Evolutionary conservation across 2,329 filamentous ascomycete species (phyloP).

Genomic region (Aspergillus brasiliensis): DNA sequence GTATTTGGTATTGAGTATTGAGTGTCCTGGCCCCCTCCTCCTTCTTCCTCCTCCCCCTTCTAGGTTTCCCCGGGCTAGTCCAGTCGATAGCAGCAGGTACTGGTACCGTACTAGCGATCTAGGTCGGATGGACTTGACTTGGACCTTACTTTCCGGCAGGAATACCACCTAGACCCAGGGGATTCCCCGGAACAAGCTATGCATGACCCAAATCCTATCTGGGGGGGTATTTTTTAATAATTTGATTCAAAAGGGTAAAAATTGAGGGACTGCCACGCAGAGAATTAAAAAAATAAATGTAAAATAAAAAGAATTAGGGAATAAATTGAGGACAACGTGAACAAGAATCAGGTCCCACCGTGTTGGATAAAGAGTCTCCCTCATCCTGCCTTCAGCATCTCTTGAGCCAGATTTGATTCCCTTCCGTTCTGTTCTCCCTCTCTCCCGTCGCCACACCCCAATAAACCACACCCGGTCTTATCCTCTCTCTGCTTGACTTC

Average conservation of each 20-base stretch:
- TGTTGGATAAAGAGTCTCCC: conserved; percentile 28
- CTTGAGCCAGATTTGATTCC: conserved; percentile 1
- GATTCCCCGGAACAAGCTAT: conserved; percentile 11
- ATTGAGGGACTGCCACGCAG: neutral
- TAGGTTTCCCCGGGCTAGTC: neutral
- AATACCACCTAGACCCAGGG: conserved; percentile 4
- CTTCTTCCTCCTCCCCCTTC: neutral
- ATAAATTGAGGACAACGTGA: neutral
- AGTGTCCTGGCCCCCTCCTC: neutral
- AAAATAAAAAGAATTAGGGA: neutral
- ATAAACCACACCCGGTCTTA: conserved; percentile 9
- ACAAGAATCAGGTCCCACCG: conserved; percentile 18
- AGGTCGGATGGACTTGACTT: neutral
- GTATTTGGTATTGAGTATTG: neutral
- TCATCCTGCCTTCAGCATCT: conserved; percentile 12
- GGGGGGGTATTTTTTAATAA: neutral
- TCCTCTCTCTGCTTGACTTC: too few relatives aligned
- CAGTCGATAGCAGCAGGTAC: conserved; percentile 1
- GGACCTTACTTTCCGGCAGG: neutral
- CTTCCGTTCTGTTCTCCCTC: conserved; percentile 21
- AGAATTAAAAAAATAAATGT: neutral
- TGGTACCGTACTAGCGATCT: neutral
- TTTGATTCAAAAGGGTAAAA: neutral
- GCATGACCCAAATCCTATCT: conserved; percentile 3
- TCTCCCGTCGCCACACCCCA: conserved; percentile 17